Evolutionary conservation across 768 basidiomycete species (phyloP).

Genomic region (Tylopilus sp.): DNA sequence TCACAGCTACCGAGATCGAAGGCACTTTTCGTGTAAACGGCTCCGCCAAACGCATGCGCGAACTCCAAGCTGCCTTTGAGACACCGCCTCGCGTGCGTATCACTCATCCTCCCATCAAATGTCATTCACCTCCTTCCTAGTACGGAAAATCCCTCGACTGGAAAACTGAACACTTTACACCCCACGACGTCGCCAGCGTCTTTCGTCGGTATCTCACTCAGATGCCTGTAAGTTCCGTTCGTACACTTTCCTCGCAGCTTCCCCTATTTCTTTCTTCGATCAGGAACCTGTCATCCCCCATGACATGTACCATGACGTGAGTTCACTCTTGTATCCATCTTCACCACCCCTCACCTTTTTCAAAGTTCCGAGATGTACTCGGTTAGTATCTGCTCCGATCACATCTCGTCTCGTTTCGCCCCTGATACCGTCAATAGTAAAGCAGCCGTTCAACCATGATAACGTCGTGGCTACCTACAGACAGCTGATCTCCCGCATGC

Average conservation of each 20-base stretch:
- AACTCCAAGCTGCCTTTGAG: constrained; percentile 90
- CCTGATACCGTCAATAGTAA: constrained; percentile 43
- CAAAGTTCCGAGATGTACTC: constrained; percentile 75
- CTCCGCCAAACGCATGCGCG: constrained; percentile 93
- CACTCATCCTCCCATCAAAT: background rate
- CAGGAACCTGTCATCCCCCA: constrained; percentile 95
- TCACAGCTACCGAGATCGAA: constrained; percentile 78
- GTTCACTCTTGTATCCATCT: constrained; percentile 30
- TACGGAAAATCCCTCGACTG: constrained; percentile 94
- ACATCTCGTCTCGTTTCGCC: constrained; percentile 3
- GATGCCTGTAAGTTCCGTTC: constrained; percentile 75
- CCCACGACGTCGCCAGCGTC: constrained; percentile 96
- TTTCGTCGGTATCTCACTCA: constrained; percentile 93
- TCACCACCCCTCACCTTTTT: constrained; percentile 7
- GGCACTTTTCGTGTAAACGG: constrained; percentile 96
- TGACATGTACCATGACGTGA: constrained; percentile 81
- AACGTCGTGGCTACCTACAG: constrained; percentile 80
- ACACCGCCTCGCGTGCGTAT: constrained; percentile 71
- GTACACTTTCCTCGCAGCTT: background rate
- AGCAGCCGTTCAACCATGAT: constrained; percentile 63
- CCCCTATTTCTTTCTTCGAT: constrained; percentile 9
- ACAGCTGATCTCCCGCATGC: constrained; percentile 77
- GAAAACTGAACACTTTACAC: constrained; percentile 81
- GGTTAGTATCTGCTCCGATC: constrained; percentile 40
- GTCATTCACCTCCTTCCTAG: constrained; percentile 38